phyloP scores from a whole-genome alignment of 2,329 filamentous ascomycete genomes.

The Fusarium mexicanum region DNA sequence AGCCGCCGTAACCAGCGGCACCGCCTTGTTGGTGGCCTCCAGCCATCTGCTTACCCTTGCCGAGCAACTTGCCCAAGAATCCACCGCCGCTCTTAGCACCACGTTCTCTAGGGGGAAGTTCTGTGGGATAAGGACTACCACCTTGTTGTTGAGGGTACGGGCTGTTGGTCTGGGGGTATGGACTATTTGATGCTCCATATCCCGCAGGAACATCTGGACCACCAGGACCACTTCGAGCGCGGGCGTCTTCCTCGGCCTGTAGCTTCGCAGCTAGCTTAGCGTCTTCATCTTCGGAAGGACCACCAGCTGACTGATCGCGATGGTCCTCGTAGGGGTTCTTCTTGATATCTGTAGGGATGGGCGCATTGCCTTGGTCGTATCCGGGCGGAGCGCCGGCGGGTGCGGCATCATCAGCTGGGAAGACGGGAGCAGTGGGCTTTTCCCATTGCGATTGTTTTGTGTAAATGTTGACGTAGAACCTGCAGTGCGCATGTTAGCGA shows the following conservation, averaged over 20 bases:
- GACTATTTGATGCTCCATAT: conserved; percentile 43
- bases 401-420: conserved; percentile 55
- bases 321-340: conserved; percentile 73
- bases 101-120: conserved; percentile 55
- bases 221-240: conserved; percentile 51
- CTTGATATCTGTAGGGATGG: conserved; percentile 66
- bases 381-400: conserved; percentile 73
- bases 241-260: conserved; percentile 84
- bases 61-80: conserved; percentile 63
- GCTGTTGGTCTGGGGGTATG: conserved; percentile 43
- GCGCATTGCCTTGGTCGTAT: conserved; percentile 62
- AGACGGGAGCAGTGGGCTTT: conserved; percentile 75
- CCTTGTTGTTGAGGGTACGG: conserved; percentile 46
- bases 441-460: conserved; percentile 95
- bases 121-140: conserved; percentile 46
- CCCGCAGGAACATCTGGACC: conserved; percentile 48
- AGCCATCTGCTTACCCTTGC: conserved; percentile 55
- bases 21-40: conserved; percentile 41
- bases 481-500: conserved; percentile 47
- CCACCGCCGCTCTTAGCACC: conserved; percentile 57
- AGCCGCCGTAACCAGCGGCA: conserved; percentile 27
- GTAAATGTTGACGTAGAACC: conserved; percentile 91
- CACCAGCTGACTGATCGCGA: conserved; percentile 43
- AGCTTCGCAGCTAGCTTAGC: conserved; percentile 78
- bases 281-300: conserved; percentile 67